Percentiles rank a stretch among this genome's conserved stretches.
Conservation (phyloP, 129 eudicot genomes). For the Ambrosia trifida region DNA sequence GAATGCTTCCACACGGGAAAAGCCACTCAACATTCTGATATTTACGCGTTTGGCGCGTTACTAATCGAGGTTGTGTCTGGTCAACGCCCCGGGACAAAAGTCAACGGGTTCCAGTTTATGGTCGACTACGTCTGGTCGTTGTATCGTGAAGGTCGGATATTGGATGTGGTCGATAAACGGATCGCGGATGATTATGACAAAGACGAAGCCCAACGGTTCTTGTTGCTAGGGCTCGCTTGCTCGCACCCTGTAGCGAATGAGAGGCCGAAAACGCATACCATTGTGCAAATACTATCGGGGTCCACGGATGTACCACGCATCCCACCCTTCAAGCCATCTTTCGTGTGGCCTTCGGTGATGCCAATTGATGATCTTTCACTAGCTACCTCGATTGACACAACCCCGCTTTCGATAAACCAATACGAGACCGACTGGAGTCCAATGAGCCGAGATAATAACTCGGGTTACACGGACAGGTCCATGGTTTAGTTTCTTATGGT, state of each 20-base stretch:
- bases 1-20: constrained; percentile 89
- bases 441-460: constrained; percentile 42
- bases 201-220: constrained; percentile 67
- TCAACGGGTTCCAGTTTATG: constrained; percentile 52
- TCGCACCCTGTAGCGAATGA: constrained; percentile 69
- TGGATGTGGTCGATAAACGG: constrained; percentile 59
- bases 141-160: constrained; percentile 59
- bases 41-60: constrained; percentile 79
- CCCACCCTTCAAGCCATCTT: constrained; percentile 76
- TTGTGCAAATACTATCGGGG: constrained; percentile 69
- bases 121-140: constrained; percentile 85
- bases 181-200: constrained; percentile 45
- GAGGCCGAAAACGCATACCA: constrained; percentile 64
- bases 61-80: constrained; percentile 74
- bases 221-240: constrained; percentile 75
- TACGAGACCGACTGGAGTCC: constrained; percentile 58
- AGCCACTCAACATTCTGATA: constrained; percentile 77
- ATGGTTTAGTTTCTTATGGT: constrained; percentile 50
- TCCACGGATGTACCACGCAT: constrained; percentile 53
- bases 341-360: constrained; percentile 74
- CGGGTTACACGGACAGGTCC: constrained; percentile 42
- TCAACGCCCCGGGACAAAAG: constrained; percentile 63
- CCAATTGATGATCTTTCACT: constrained; percentile 40
- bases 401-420: constrained; percentile 43
- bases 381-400: constrained; percentile 40